These are phyloP conservation scores for Coffea canephora DNA, from an alignment of 257 asterid genomes.

Conservation along the genomic window DNA sequence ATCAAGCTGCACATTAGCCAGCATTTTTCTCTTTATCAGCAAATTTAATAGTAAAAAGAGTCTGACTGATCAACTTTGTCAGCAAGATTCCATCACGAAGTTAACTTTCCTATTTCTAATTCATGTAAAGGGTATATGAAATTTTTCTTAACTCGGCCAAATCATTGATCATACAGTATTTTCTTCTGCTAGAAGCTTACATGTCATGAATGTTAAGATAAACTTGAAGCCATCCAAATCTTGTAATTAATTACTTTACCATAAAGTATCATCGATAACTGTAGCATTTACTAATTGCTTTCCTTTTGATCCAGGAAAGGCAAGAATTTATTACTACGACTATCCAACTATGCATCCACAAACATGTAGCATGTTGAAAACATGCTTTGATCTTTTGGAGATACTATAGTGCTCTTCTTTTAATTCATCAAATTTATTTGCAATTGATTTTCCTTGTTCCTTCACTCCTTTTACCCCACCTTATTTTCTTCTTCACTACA, in stretches of 20 bases:
- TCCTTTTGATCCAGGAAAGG: background rate
- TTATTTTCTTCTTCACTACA: background rate
- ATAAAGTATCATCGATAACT: background rate
- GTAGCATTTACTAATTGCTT: background rate
- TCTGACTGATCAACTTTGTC: background rate
- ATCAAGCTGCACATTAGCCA: constrained; percentile 10
- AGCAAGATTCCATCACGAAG: background rate
- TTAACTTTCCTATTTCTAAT: constrained; percentile 5
- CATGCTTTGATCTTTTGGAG: background rate
- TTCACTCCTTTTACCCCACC: background rate
- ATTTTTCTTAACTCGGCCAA: background rate
- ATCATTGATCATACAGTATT: background rate
- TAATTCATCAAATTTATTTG: background rate
- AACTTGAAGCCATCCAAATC: background rate
- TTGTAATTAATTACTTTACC: constrained; percentile 3
- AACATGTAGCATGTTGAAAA: background rate
- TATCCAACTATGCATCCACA: background rate
- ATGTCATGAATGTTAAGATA: background rate
- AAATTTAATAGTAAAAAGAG: background rate
- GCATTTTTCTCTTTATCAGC: background rate
- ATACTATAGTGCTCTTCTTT: background rate
- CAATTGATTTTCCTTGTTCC: background rate
- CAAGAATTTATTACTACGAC: background rate
- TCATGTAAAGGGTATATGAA: background rate
- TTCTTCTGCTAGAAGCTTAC: background rate